Evolutionary conservation across 202 grass and related monocot species (phyloP), one percentile per base, ranked within the genome.

Genomic region (Hordeum pubiflorum): DNA sequence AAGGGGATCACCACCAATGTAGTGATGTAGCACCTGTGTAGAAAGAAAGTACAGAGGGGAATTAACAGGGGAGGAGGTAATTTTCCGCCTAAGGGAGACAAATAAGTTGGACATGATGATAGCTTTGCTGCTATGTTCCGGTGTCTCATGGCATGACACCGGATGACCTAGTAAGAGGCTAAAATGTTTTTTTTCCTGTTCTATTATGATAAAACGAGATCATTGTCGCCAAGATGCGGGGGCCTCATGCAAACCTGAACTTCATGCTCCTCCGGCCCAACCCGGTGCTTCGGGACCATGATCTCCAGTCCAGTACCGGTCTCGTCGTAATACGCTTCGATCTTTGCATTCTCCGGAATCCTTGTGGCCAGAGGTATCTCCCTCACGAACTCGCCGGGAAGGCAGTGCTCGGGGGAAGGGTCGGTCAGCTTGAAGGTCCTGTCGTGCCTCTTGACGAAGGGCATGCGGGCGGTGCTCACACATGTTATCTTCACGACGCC

Each of bases 191-290:
- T 24, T 29, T 69, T 76, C 78, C 78, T 82, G 74, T 82, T 78
- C 88, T 87, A 93, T 58, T 85, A 93, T 58, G 79, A 87, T 82
- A 88, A 79, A 57, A 90, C 33, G 26, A 93, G 91, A 74, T 93
- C 91, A 5, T 29, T 90, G 18, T 82, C 85, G 10, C 87, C 91
- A 36, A 93, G 85, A 46, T 90, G 91, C 1, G 87, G 85, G 20
- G 90, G 90, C 65, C 91, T 89, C 87, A 90, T 90, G 79, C 91
- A 93, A 74, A 93, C 88, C 75, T 80, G 85, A 82, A 93, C 91
- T 81, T 93, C 91, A 50, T 93, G 91, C 82, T 93, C 91, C 84
- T 93, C 91, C 3, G 87, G 87, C 33, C 85, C 91, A 31, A 86
- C 82, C 14, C 79, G 82, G 79, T 88, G 91, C 54, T 93, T 93